These are phyloP conservation scores for Solanum hybrid DNA, from an alignment of 305 asterid species.

Conservation along the genomic window DNA sequence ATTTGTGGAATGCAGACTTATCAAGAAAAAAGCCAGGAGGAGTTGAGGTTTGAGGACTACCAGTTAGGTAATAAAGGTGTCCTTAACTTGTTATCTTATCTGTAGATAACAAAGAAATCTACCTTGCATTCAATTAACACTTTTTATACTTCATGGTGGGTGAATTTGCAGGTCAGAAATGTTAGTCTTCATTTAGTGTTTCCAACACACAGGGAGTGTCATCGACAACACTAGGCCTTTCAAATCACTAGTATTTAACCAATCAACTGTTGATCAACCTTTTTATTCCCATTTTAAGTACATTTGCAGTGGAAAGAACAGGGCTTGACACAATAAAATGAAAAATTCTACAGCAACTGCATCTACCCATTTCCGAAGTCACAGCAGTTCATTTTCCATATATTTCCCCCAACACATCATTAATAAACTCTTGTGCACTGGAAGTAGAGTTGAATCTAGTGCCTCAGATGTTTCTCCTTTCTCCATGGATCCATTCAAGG, in stretches of 20 bases:
- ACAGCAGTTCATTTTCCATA: neutral
- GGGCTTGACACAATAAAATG: neutral
- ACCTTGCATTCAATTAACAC: neutral
- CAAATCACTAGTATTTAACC: neutral
- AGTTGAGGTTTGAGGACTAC: conserved; percentile 8
- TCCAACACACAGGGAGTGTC: neutral
- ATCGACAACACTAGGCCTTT: neutral
- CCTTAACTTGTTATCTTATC: neutral
- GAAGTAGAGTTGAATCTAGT: neutral
- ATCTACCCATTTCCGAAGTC: neutral
- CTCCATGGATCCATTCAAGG: neutral
- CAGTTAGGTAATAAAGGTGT: conserved; percentile 10
- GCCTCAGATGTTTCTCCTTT: neutral
- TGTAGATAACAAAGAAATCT: neutral
- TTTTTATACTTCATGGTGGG: neutral
- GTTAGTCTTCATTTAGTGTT: neutral
- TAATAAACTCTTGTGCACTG: neutral
- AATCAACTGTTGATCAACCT: neutral
- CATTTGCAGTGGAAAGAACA: neutral
- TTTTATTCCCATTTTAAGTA: neutral
- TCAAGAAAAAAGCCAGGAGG: conserved; percentile 9
- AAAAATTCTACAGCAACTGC: neutral
- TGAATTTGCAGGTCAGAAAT: neutral
- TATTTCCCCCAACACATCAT: neutral
- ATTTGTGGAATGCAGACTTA: neutral